Percentiles rank a stretch among this genome's conserved stretches.
phyloP scores from a whole-genome alignment of 805 yeast species.

The Debaryomyces castellii region DNA sequence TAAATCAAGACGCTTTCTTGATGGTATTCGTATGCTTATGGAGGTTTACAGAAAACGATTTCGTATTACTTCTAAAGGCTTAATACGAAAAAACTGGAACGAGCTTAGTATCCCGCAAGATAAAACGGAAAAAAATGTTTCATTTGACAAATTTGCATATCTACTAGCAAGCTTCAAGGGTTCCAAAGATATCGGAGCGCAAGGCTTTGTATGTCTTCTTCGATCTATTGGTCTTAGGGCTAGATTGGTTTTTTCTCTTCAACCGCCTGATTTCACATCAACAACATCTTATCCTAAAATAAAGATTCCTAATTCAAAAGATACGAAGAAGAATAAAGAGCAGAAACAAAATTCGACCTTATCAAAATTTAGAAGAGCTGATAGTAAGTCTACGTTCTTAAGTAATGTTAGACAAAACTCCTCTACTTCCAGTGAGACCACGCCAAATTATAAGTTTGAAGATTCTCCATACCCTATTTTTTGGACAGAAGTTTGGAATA shows the following conservation, averaged over 20 bases:
- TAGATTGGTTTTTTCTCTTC: constrained; percentile 77
- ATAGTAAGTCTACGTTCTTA: constrained; percentile 7
- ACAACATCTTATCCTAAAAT: constrained; percentile 16
- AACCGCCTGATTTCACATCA: constrained; percentile 81
- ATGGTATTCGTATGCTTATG: constrained; percentile 71
- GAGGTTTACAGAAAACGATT: constrained; percentile 58
- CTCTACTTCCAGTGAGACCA: constrained; percentile 6
- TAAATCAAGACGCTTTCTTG: constrained; percentile 67
- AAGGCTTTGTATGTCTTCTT: constrained; percentile 78
- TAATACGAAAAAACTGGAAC: constrained; percentile 36
- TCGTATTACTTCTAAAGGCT: constrained; percentile 43
- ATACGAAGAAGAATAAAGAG: constrained; percentile 7
- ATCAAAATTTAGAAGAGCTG: constrained; percentile 9
- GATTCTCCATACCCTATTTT: constrained; percentile 61
- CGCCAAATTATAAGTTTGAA: constrained; percentile 10
- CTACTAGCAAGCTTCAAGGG: constrained; percentile 55
- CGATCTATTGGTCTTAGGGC: constrained; percentile 71
- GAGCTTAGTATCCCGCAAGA: constrained; percentile 23
- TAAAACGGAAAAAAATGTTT: constrained; percentile 23
- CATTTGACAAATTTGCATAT: constrained; percentile 42
- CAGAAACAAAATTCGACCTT: not conserved
- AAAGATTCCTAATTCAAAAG: constrained; percentile 16
- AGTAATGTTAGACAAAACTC: constrained; percentile 5
- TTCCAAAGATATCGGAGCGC: constrained; percentile 76
- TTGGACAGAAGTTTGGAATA: constrained; percentile 96